Evolutionary conservation across 441 rosid genomes (phyloP).

Genomic region (Dalechampia spathulata): DNA sequence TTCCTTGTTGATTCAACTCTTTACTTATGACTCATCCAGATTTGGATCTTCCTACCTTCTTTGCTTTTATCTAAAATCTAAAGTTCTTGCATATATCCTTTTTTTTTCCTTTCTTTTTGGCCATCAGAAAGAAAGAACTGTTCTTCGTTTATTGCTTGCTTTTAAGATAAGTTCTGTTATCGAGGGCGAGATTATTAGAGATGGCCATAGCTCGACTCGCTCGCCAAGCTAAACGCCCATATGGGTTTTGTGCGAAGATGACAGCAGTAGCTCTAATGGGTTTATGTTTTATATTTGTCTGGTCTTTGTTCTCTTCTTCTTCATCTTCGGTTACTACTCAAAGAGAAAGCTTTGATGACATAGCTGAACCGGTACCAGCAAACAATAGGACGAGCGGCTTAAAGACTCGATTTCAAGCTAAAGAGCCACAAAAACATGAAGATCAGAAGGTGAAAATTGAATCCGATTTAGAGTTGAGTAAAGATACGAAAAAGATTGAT

Average conservation of each 20-base stretch:
- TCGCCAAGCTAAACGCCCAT: constrained; percentile 76
- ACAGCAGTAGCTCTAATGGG: constrained; percentile 66
- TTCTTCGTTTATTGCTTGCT: constrained; percentile 7
- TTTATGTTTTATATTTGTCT: constrained; percentile 72
- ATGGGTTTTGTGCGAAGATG: constrained; percentile 69
- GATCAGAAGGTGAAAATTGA: constrained; percentile 27
- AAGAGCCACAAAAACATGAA: constrained; percentile 19
- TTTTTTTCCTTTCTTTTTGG: constrained; percentile 1
- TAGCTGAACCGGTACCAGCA: constrained; percentile 65
- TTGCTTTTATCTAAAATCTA: neutral
- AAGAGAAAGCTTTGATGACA: constrained; percentile 85
- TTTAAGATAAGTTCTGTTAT: neutral
- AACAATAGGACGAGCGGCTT: constrained; percentile 24
- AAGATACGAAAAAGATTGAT: constrained; percentile 34
- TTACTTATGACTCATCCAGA: neutral
- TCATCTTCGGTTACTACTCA: constrained; percentile 55
- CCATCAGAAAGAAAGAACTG: neutral
- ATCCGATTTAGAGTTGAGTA: constrained; percentile 29
- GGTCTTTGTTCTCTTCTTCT: constrained; percentile 73
- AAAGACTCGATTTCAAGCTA: constrained; percentile 12
- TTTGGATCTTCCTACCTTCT: constrained; percentile 2
- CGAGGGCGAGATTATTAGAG: too few relatives aligned
- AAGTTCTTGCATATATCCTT: neutral
- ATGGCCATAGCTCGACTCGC: constrained; percentile 62
- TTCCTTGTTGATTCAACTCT: constrained; percentile 3